phyloP scores from a whole-genome alignment of 331 rosid genomes.

The Quercus phellos region DNA sequence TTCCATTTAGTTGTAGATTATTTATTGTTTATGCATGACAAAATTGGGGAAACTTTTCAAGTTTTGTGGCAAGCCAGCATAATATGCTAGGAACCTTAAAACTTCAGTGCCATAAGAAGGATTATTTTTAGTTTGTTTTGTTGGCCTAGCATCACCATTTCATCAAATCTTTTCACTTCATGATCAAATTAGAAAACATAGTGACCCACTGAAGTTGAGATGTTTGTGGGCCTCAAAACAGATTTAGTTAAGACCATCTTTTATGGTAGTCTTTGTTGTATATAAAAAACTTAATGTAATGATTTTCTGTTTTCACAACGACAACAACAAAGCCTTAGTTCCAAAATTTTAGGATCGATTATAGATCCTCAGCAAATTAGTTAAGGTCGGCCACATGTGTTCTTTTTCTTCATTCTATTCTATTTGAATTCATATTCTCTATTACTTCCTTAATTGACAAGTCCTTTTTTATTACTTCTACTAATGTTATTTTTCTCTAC shows the following conservation, averaged over 20 bases:
- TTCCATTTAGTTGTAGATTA: neutral
- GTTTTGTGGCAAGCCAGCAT: neutral
- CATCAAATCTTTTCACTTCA: too few relatives aligned
- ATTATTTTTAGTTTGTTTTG: neutral
- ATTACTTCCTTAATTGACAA: too few relatives aligned
- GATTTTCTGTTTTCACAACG: neutral
- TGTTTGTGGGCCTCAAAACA: neutral
- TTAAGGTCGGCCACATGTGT: too few relatives aligned
- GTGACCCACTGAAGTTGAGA: neutral
- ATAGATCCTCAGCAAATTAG: too few relatives aligned
- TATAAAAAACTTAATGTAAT: neutral
- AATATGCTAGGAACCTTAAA: neutral
- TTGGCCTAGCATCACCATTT: neutral
- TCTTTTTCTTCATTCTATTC: too few relatives aligned
- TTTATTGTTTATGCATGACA: neutral
- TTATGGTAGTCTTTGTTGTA: neutral
- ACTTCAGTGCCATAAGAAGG: neutral
- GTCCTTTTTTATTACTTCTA: too few relatives aligned
- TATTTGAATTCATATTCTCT: too few relatives aligned
- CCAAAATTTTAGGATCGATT: too few relatives aligned
- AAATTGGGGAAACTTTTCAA: neutral
- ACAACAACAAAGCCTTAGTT: too few relatives aligned
- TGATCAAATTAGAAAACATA: too few relatives aligned
- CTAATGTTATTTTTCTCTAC: too few relatives aligned
- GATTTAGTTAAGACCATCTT: neutral